A percentile compares a stretch with the other conserved stretches of the same genome.
Conservation (phyloP, 2,329 filamentous ascomycete species). For the Alternaria sp. region DNA sequence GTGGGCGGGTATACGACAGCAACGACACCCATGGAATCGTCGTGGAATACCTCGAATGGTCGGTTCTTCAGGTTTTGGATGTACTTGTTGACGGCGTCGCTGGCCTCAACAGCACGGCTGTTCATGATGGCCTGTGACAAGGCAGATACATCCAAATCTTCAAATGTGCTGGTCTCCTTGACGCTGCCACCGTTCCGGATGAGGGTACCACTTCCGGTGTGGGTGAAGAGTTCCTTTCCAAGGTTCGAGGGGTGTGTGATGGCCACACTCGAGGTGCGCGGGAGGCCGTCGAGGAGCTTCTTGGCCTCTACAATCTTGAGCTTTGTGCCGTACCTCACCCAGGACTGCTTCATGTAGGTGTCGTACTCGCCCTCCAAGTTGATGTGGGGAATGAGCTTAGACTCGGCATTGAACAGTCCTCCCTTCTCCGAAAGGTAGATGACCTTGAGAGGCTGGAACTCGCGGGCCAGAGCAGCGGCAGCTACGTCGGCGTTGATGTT, state of each 20-base stretch:
- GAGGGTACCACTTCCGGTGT: constrained; percentile 91
- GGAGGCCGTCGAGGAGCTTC: constrained; percentile 86
- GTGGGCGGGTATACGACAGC: constrained; percentile 84
- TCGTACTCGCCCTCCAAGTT: constrained; percentile 98
- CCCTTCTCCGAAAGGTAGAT: constrained; percentile 99
- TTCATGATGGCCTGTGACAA: constrained; percentile 84
- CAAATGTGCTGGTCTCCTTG: constrained; percentile 73
- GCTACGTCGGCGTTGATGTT: constrained; percentile 99
- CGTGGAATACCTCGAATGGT: constrained; percentile 92
- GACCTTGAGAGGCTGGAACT: constrained; percentile 93
- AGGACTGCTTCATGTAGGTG: constrained; percentile 88
- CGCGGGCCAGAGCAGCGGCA: constrained; percentile 88
- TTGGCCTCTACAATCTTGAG: constrained; percentile 99
- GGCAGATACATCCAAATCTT: constrained; percentile 79
- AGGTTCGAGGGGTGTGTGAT: constrained; percentile 97
- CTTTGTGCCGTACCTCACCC: constrained; percentile 93
- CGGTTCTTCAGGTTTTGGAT: constrained; percentile 78
- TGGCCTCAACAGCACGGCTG: constrained; percentile 81
- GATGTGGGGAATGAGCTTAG: constrained; percentile 96
- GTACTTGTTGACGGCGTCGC: constrained; percentile 86
- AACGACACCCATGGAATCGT: constrained; percentile 91
- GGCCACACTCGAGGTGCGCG: constrained; percentile 91
- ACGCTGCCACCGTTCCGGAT: constrained; percentile 94
- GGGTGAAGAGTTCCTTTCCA: constrained; percentile 96
- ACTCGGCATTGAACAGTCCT: constrained; percentile 90